Base-by-base conservation (phyloP, 345 rosid genomes). In the Luvunga scandens region DNA sequence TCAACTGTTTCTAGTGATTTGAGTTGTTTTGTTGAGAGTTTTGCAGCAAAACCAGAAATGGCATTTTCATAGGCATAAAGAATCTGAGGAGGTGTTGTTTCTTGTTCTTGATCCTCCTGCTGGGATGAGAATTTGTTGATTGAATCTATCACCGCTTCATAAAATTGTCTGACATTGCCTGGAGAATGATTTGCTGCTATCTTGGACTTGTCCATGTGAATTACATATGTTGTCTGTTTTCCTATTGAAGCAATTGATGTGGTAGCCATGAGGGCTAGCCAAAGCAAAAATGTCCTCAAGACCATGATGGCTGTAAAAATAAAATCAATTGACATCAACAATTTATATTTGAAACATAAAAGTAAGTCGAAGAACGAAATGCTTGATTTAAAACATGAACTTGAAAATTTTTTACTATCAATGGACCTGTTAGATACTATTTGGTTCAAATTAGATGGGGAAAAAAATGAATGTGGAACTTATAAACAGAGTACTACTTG, bases 31-130 rank as follows among this genome's bases (percentile, higher is more conserved):
- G 71, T 24, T 6, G 91, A 88, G 69, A 93, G 94, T 83, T 81
- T 86, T 5, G 88, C 95, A 0, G 97, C 87, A 62, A 94, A 94
- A 39, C 97, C 98, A 5, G 87, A 86, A 64, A 90, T 67, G 53
- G 88, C 90, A 4, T 80, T 85, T 55, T 92, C 81, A 50, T 92
- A 92, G 59, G 81, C 83, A 31, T 92, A 89, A 48, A 91, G 87
- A 21, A 92, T 82, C 83, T 80, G 83, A 1, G 94, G 80, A 78
- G 84, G 21, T 27, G 78, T 36, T 22, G 71, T 62, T 34, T 80
- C 83, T 18, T 75, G 57, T 19, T 77, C 77, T 19, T 70, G 30
- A 66, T 81, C 77, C 18, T 77, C 75, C 14, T 79, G 75, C 3
- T 53, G 73, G 57, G 86, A 56, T 56, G 86, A 75, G 77, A 79